phyloP scores from a whole-genome alignment of 352 stramenopile species.

The Globisporangium rhizosaccharum region DNA sequence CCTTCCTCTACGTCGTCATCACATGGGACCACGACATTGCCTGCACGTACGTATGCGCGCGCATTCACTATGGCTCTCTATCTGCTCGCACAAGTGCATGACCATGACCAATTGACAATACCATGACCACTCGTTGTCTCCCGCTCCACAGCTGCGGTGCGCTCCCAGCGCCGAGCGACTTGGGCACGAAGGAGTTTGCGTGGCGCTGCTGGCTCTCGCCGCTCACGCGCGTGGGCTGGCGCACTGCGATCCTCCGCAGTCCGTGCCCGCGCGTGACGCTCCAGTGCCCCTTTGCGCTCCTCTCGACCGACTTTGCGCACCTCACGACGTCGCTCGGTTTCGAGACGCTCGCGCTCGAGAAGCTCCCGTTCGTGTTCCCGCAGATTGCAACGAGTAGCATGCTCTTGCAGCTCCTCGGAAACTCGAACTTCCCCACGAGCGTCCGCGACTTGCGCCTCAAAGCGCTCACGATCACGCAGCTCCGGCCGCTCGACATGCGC shows the following conservation, averaged over 20 bases:
- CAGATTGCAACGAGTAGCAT: slow-evolving; percentile 58
- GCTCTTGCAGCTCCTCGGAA: slow-evolving; percentile 72
- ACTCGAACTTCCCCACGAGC: slow-evolving; percentile 74
- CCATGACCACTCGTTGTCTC: not conserved
- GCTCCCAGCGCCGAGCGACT: slow-evolving; percentile 59
- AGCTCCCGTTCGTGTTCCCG: slow-evolving; percentile 72
- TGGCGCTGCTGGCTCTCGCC: slow-evolving; percentile 69
- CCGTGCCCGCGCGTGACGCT: slow-evolving; percentile 72
- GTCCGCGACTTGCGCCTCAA: slow-evolving; percentile 50
- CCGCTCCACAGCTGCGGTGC: slow-evolving; percentile 33
- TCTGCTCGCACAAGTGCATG: not conserved
- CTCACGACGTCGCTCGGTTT: slow-evolving; percentile 74
- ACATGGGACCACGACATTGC: slow-evolving; percentile 80
- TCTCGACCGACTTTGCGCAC: slow-evolving; percentile 75
- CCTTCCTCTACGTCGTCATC: slow-evolving; percentile 57
- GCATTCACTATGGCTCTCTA: not conserved
- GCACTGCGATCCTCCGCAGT: slow-evolving; percentile 36
- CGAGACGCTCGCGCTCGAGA: slow-evolving; percentile 53
- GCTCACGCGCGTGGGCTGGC: slow-evolving; percentile 56
- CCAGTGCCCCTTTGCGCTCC: slow-evolving; percentile 59
- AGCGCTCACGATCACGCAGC: slow-evolving; percentile 68
- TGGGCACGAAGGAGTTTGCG: slow-evolving; percentile 75
- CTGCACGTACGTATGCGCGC: slow-evolving; percentile 26
- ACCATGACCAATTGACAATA: not conserved
- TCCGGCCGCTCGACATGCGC: slow-evolving; percentile 67